phyloP scores from a whole-genome alignment of 306 rosid species.

The Arachis stenosperma region DNA sequence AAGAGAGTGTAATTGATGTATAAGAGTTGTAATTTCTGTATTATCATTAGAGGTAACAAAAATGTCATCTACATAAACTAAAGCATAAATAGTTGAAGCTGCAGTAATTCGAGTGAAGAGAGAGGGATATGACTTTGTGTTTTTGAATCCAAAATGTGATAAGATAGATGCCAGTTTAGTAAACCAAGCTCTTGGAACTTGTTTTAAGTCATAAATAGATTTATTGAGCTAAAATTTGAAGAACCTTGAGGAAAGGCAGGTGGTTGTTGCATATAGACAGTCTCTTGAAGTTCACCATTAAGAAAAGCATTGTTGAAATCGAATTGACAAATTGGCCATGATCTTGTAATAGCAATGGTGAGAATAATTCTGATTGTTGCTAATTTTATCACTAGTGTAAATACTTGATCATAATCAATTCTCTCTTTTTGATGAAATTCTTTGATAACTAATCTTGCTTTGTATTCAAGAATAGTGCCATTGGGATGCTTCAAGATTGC shows the following conservation, averaged over 20 bases:
- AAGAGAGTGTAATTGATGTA: neutral
- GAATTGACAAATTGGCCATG: neutral
- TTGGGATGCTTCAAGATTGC: neutral
- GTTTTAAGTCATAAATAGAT: neutral
- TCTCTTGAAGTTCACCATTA: neutral
- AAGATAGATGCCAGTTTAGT: neutral
- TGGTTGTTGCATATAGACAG: neutral
- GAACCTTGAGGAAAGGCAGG: too few species aligned
- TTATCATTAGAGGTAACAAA: neutral
- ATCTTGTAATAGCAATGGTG: neutral
- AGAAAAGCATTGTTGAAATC: neutral
- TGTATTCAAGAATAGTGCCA: neutral
- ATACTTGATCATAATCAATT: neutral
- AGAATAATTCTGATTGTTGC: neutral
- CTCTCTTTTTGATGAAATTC: neutral
- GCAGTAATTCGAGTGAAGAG: too few species aligned
- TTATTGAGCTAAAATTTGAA: neutral
- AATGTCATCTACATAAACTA: neutral
- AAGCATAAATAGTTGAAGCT: too few species aligned
- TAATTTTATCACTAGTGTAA: neutral
- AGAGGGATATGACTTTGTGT: neutral
- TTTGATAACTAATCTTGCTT: too few species aligned
- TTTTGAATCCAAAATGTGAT: neutral
- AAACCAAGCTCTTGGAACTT: neutral
- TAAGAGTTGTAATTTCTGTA: neutral